Percentiles rank a stretch among this genome's conserved stretches.
Evolutionary conservation across 2,329 filamentous ascomycete species (phyloP).

Genomic region (Beauveria brongniartii): DNA sequence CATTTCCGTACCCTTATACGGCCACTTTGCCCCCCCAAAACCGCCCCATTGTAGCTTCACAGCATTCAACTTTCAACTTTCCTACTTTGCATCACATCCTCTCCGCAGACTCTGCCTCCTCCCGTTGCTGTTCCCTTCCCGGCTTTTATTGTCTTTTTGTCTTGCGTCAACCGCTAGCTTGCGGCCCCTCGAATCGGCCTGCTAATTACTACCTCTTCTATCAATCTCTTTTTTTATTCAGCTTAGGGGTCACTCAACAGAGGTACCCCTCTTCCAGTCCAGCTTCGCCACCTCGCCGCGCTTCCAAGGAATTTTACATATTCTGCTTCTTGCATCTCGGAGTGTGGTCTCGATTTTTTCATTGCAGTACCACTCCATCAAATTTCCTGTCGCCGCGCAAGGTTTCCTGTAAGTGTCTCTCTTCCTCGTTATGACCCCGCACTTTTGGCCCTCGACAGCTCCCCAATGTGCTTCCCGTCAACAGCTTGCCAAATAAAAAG

Average conservation of each 20-base stretch:
- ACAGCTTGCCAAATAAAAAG: not conserved
- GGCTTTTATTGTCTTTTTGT: not conserved
- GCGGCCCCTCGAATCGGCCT: not conserved
- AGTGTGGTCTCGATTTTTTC: not conserved
- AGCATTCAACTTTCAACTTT: not conserved
- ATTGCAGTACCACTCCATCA: not conserved
- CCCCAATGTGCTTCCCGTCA: not conserved
- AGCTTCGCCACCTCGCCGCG: not conserved
- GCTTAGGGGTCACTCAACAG: not conserved
- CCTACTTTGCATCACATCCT: not conserved
- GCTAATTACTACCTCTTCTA: not conserved
- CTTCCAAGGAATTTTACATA: not conserved
- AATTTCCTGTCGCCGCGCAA: not conserved
- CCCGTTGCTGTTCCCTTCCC: not conserved
- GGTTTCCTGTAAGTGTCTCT: slow-evolving; percentile 3
- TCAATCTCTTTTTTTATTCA: not conserved
- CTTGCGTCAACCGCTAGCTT: not conserved
- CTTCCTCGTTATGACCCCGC: not conserved
- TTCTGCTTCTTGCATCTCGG: not conserved
- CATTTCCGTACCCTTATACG: not conserved
- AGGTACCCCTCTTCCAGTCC: slow-evolving; percentile 5
- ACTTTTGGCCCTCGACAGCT: not conserved
- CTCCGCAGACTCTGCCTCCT: not conserved
- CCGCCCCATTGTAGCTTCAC: slow-evolving; percentile 8
- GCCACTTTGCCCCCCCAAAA: slow-evolving; percentile 1